phyloP scores from a whole-genome alignment of 345 rosid genomes.

The Citrus maxima region DNA sequence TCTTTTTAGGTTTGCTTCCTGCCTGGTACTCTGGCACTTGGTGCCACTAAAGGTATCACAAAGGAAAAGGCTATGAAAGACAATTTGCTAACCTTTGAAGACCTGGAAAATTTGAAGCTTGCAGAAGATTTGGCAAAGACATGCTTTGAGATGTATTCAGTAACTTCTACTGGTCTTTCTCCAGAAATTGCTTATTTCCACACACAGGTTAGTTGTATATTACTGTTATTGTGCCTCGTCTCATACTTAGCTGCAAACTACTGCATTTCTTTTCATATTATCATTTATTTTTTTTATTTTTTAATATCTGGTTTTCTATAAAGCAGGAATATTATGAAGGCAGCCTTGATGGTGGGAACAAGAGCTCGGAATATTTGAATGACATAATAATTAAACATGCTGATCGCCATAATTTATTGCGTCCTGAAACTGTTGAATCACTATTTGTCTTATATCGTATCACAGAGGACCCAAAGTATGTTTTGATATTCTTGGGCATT shows the following conservation, averaged over 20 bases:
- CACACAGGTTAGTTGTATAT: constrained; percentile 51
- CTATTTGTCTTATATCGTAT: constrained; percentile 79
- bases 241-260: neutral
- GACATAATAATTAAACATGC: constrained; percentile 86
- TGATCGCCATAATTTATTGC: constrained; percentile 91
- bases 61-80: constrained; percentile 73
- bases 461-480: constrained; percentile 81
- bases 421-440: constrained; percentile 97
- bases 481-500: constrained; percentile 5
- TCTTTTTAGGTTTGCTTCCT: constrained; percentile 80
- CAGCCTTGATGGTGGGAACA: constrained; percentile 90
- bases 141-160: constrained; percentile 93
- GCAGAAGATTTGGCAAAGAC: constrained; percentile 90
- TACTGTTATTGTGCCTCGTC: neutral
- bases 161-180: constrained; percentile 94
- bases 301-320: constrained; percentile 19
- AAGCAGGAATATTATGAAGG: constrained; percentile 73
- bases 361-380: constrained; percentile 61
- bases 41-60: constrained; percentile 88
- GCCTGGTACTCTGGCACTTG: constrained; percentile 95
- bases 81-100: constrained; percentile 81
- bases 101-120: constrained; percentile 88
- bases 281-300: constrained; percentile 5
- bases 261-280: neutral
- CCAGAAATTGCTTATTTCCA: constrained; percentile 98